Evolutionary conservation across 2,329 filamentous ascomycete species (phyloP).

Genomic region (Macrophomina phaseolina): DNA sequence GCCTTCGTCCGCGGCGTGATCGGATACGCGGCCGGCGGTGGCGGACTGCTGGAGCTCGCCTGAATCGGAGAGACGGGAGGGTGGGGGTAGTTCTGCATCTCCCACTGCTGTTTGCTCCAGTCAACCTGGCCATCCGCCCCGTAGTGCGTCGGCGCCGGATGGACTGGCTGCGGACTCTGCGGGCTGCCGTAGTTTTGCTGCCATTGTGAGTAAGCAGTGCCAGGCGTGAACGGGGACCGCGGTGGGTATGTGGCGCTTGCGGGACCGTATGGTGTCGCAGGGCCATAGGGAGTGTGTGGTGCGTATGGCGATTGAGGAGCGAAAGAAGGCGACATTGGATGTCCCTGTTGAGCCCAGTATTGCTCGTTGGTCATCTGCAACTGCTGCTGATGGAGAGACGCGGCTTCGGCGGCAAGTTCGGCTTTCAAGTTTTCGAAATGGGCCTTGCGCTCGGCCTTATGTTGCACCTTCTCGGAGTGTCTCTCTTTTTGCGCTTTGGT

Average conservation of each 20-base stretch:
- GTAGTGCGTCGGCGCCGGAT: constrained; percentile 16
- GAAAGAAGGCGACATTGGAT: constrained; percentile 4
- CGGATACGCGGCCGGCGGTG: not conserved
- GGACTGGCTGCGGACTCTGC: not conserved
- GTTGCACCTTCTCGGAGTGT: constrained; percentile 34
- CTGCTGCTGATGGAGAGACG: constrained; percentile 4
- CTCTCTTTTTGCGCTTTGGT: constrained; percentile 39
- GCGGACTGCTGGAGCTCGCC: not conserved
- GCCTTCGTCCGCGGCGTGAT: constrained; percentile 44
- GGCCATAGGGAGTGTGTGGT: constrained; percentile 10
- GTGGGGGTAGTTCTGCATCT: constrained; percentile 37
- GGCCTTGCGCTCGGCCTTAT: constrained; percentile 32
- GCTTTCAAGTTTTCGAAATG: constrained; percentile 43
- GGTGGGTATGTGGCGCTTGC: constrained; percentile 25
- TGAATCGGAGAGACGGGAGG: constrained; percentile 2
- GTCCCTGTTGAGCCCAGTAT: constrained; percentile 26
- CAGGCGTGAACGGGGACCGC: constrained; percentile 34
- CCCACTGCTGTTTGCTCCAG: constrained; percentile 43
- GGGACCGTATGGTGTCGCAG: not conserved
- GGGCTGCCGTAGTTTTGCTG: constrained; percentile 41
- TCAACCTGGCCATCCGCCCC: constrained; percentile 18
- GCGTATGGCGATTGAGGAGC: constrained; percentile 12
- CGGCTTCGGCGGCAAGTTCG: constrained; percentile 36
- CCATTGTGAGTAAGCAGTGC: constrained; percentile 46
- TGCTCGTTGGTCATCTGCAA: constrained; percentile 21